Evolutionary conservation across 495 filamentous ascomycete genomes (phyloP).

Genomic region (Tuber umbilicatum): DNA sequence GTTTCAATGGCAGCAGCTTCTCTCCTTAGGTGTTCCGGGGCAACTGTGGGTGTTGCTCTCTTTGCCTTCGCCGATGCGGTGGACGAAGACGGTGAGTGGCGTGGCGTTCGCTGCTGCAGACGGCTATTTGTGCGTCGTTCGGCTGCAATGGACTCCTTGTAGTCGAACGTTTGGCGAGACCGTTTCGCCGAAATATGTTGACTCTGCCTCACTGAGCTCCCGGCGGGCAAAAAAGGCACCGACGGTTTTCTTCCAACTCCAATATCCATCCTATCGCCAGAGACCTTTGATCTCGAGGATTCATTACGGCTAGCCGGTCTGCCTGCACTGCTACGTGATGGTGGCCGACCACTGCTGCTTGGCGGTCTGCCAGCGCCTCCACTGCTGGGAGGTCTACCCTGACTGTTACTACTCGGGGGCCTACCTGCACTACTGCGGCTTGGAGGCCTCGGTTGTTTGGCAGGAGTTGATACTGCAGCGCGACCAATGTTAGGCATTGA

Average conservation of each 20-base stretch:
- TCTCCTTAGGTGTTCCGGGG: conserved; percentile 49
- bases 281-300: conserved; percentile 61
- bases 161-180: conserved; percentile 49
- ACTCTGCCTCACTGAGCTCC: conserved; percentile 63
- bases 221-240: conserved; percentile 72
- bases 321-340: conserved; percentile 46
- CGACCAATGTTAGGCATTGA: conserved; percentile 71
- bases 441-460: conserved; percentile 39
- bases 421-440: conserved; percentile 38
- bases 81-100: conserved; percentile 51
- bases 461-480: conserved; percentile 44
- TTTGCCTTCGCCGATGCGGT: conserved; percentile 52
- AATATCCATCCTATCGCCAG: conserved; percentile 56
- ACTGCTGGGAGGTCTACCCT: conserved; percentile 35
- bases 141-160: conserved; percentile 54
- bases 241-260: conserved; percentile 53
- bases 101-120: conserved; percentile 47
- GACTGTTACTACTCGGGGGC: conserved; percentile 37
- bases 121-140: conserved; percentile 50
- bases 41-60: conserved; percentile 54
- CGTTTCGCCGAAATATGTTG: conserved; percentile 70
- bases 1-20: conserved; percentile 58
- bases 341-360: conserved; percentile 43
- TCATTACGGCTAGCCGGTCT: conserved; percentile 45
- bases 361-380: conserved; percentile 32